Evolutionary conservation across 176 grass and related monocot genomes (phyloP).

Genomic region (Puya raimondii): DNA sequence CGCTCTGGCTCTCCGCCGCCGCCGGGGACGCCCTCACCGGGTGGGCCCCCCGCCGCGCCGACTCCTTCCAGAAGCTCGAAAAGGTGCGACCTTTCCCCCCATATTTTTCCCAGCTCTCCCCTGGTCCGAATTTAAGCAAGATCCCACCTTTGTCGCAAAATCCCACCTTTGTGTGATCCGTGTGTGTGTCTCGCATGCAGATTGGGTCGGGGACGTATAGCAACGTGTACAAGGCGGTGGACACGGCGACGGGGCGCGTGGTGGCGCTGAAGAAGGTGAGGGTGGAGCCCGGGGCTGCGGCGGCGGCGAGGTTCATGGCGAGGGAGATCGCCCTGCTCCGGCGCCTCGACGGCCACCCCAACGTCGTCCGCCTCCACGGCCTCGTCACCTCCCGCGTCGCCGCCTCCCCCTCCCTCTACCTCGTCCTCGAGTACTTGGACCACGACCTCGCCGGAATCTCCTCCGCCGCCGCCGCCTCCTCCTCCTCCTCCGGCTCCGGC

Average conservation of each 20-base stretch:
- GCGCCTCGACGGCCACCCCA: slow-evolving; percentile 52
- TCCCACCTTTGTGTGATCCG: too few species aligned
- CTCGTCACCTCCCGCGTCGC: slow-evolving; percentile 76
- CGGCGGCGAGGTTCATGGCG: slow-evolving; percentile 77
- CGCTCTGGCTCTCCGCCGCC: slow-evolving; percentile 62
- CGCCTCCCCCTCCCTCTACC: slow-evolving; percentile 72
- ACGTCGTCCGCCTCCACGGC: slow-evolving; percentile 61
- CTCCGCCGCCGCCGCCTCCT: slow-evolving; percentile 12
- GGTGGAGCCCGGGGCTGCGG: slow-evolving; percentile 40
- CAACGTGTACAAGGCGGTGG: slow-evolving; percentile 97
- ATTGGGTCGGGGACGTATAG: slow-evolving; percentile 98
- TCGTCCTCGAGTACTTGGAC: slow-evolving; percentile 96
- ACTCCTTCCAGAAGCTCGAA: slow-evolving; percentile 79
- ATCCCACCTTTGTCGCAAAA: too few species aligned
- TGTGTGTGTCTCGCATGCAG: slow-evolving; percentile 13
- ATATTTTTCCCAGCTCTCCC: too few species aligned
- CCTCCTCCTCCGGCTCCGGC: slow-evolving; percentile 6
- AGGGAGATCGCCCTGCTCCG: slow-evolving; percentile 91
- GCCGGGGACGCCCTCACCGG: slow-evolving; percentile 72
- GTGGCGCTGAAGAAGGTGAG: slow-evolving; percentile 97
- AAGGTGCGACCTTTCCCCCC: slow-evolving; percentile 42
- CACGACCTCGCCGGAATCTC: slow-evolving; percentile 78
- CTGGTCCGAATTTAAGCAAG: too few species aligned
- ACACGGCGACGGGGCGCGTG: slow-evolving; percentile 47
- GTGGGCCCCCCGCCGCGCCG: slow-evolving; percentile 69